Evolutionary conservation across 2,329 filamentous ascomycete species (phyloP), one percentile per base, ranked within the genome.

Genomic region (Paracorniculantispora psalliotae): DNA sequence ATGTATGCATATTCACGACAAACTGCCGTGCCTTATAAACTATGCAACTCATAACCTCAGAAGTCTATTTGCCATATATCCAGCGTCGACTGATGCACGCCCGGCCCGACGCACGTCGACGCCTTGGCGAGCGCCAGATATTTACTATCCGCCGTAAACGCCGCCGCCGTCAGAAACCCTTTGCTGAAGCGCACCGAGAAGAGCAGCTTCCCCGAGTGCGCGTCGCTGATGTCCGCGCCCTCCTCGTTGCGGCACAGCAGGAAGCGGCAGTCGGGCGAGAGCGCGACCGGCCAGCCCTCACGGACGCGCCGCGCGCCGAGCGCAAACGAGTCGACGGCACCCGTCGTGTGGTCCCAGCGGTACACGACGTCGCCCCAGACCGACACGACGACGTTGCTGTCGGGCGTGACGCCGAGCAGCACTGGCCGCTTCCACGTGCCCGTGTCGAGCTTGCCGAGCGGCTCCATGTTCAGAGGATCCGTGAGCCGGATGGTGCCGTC

Each of bases 201-300:
- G 28, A 73, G 63, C 30, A 74, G 66, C 26, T 63, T 63, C 8
- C 72, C 72, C n/a, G 69, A 71, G 50, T 66, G 65, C 25, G 68
- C 55, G 46, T 74, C 71, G 51, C 68, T 69, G 6, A 74, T 63
- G 44, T 74, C 72, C 6, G 73, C 66, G 9, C 72, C 72, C 1
- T 71, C 68, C 48, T 73, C 69, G 1, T 69, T 74, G 48, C 71
- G 65, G 53, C 71, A 74, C 49, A 64, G 68, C 23, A 74, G 49
- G 58, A 72, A 72, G 30, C 67, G 63, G 33, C 72, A 73, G 59
- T 74, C 72, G 0, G 66, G 66, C 7, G 72, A 74, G n/a, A 74
- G 65, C 35, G 67, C 67, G 12, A 74, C 61, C 2, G 72, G 72
- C 70, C 71, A 73, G 2, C 72, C 72, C 61, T 74, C 72, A 30